Percentiles rank a stretch among this genome's conserved stretches.
Conservation (phyloP, 768 basidiomycete genomes). For the Fomitopsis pulvina region DNA sequence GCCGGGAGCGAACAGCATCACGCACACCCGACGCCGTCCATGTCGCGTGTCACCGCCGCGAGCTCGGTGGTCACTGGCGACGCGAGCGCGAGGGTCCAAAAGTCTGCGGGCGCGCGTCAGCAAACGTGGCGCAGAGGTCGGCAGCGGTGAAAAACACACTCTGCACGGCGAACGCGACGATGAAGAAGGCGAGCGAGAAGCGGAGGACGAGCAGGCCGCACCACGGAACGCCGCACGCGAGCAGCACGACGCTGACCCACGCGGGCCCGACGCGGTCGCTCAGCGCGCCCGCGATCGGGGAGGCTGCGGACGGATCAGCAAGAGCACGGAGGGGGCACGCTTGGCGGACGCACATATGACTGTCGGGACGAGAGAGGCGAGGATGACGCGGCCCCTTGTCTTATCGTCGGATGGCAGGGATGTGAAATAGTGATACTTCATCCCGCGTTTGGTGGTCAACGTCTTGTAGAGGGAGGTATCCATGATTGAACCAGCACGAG, state of each 20-base stretch:
- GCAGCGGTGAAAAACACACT: background rate
- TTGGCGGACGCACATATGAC: background rate
- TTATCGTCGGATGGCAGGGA: too few species aligned
- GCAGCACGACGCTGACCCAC: background rate
- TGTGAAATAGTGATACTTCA: too few species aligned
- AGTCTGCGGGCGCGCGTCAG: too few species aligned
- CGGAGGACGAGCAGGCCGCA: background rate
- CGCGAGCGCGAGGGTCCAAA: background rate
- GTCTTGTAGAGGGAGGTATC: too few species aligned
- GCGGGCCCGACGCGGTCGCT: background rate
- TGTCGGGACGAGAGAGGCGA: background rate
- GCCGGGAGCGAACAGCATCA: background rate
- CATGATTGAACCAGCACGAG: too few species aligned
- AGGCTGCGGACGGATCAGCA: background rate
- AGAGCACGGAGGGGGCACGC: background rate
- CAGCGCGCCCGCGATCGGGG: background rate
- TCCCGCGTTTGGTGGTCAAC: too few species aligned
- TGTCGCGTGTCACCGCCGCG: slow-evolving; percentile 47
- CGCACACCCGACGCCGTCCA: slow-evolving; percentile 66
- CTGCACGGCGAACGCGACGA: background rate
- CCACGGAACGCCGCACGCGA: slow-evolving; percentile 9
- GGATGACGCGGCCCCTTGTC: slow-evolving; percentile 38
- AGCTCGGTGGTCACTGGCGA: slow-evolving; percentile 63
- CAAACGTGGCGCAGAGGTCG: too few species aligned
- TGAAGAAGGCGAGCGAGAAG: slow-evolving; percentile 1